These are phyloP conservation scores for Podospora bellae-mahoneyi DNA, from an alignment of 495 filamentous ascomycete species.

Conservation along the genomic window DNA sequence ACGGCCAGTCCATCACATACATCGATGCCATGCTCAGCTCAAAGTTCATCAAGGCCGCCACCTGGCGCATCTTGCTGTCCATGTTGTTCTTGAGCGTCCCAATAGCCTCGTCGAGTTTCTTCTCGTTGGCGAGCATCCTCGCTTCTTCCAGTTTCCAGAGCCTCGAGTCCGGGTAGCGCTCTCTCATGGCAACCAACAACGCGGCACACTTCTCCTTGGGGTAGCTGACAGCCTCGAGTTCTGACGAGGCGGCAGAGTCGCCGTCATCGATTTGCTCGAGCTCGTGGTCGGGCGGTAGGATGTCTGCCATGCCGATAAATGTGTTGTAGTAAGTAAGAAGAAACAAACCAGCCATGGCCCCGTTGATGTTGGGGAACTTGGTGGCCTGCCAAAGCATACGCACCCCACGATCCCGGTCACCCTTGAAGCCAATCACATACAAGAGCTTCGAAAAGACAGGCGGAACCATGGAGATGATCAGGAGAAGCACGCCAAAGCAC, in stretches of 20 bases:
- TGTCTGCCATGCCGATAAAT: constrained; percentile 80
- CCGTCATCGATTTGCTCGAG: constrained; percentile 43
- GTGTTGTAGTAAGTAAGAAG: constrained; percentile 86
- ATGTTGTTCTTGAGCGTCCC: constrained; percentile 54
- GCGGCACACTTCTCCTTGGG: constrained; percentile 64
- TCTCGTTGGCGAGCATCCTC: constrained; percentile 67
- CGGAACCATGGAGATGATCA: constrained; percentile 86
- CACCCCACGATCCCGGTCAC: constrained; percentile 80
- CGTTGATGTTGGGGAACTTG: constrained; percentile 84
- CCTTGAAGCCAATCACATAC: constrained; percentile 85
- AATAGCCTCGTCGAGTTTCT: constrained; percentile 65
- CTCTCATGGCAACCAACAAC: constrained; percentile 71
- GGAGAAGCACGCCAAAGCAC: constrained; percentile 80
- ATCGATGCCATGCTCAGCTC: constrained; percentile 77
- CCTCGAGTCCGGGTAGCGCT: constrained; percentile 73
- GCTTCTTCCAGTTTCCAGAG: constrained; percentile 92
- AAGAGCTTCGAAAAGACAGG: constrained; percentile 82
- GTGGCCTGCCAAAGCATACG: constrained; percentile 89
- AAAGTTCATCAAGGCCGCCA: constrained; percentile 75
- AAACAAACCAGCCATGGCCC: constrained; percentile 79
- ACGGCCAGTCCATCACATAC: constrained; percentile 70
- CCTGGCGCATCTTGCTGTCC: constrained; percentile 79
- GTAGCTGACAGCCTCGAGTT: constrained; percentile 59
- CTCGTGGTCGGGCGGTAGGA: constrained; percentile 63
- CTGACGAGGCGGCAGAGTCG: constrained; percentile 11